A percentile compares a stretch with the other conserved stretches of the same genome.
phyloP scores from a whole-genome alignment of 2,329 filamentous ascomycete genomes.

The Colletotrichum zoysiae region DNA sequence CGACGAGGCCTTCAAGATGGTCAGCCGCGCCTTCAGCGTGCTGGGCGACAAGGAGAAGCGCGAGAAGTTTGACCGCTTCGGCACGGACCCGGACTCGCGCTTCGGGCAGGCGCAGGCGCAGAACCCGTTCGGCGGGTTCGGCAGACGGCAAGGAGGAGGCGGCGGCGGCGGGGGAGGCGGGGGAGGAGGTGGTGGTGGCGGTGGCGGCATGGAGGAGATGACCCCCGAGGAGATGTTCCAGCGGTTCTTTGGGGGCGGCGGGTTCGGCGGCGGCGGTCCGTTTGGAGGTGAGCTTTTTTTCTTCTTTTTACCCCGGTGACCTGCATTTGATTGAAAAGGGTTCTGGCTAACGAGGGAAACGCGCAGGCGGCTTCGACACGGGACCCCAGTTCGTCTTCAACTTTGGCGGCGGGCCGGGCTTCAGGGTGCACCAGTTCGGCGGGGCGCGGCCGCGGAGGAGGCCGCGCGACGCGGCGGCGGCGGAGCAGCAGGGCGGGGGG shows the following conservation, averaged over 20 bases:
- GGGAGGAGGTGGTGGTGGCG: constrained; percentile 65
- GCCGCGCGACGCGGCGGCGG: constrained; percentile 70
- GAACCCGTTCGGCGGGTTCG: constrained; percentile 75
- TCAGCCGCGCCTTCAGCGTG: constrained; percentile 92
- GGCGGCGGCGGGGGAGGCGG: constrained; percentile 51
- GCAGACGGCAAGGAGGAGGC: constrained; percentile 56
- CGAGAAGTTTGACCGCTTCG: constrained; percentile 87
- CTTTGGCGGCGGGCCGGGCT: constrained; percentile 88
- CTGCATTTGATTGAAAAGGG: too few relatives aligned
- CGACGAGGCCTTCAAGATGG: constrained; percentile 99
- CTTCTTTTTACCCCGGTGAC: too few relatives aligned
- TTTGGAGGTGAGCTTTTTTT: constrained; percentile 56
- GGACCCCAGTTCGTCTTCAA: constrained; percentile 96
- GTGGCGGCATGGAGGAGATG: constrained; percentile 90
- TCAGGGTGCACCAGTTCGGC: constrained; percentile 96
- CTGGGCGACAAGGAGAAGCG: constrained; percentile 95
- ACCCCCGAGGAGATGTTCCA: constrained; percentile 97
- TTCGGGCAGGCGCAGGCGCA: constrained; percentile 76
- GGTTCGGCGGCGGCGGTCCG: constrained; percentile 71
- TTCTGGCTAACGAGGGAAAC: constrained; percentile 13
- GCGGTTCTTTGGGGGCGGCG: constrained; percentile 87
- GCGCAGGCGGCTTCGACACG: constrained; percentile 72
- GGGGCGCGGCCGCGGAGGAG: constrained; percentile 81
- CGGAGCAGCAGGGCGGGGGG: constrained; percentile 64
- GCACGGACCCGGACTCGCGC: constrained; percentile 90